Percentiles rank a stretch among this genome's conserved stretches.
phyloP scores from a whole-genome alignment of 176 grass and related monocot genomes.

The Oryza officinalis region DNA sequence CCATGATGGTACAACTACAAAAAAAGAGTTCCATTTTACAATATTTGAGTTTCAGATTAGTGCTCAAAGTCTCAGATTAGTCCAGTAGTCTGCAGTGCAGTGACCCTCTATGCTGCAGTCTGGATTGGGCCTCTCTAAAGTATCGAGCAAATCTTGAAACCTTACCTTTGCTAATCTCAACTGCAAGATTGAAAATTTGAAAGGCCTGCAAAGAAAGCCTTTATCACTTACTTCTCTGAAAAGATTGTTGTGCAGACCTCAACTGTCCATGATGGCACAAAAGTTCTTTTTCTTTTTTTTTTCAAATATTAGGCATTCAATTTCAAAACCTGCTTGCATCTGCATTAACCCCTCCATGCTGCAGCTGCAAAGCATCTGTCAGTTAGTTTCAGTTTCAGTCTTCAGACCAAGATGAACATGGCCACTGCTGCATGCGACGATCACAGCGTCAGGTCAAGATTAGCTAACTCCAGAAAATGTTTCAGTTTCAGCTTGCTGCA shows the following conservation, averaged over 20 bases:
- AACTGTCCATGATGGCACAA: background rate
- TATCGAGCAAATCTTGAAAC: background rate
- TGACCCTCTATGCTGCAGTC: too few species aligned
- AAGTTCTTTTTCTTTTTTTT: background rate
- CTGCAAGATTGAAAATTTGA: background rate
- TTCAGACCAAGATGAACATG: background rate
- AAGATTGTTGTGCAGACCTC: background rate
- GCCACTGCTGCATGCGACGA: background rate
- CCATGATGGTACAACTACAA: too few species aligned
- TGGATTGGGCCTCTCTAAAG: background rate
- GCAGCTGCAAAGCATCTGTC: background rate
- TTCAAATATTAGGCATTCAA: background rate
- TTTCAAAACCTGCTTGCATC: background rate
- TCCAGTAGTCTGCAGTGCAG: too few species aligned
- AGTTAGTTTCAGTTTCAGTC: constrained; percentile 4
- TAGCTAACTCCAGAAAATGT: background rate
- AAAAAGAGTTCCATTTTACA: too few species aligned
- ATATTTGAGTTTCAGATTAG: too few species aligned
- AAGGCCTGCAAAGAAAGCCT: background rate
- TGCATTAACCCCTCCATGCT: background rate
- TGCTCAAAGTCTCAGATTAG: too few species aligned
- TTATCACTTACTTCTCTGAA: background rate
- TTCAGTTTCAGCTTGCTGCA: background rate
- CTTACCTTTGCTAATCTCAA: background rate
- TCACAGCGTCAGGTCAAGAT: background rate